phyloP scores from a whole-genome alignment of 345 rosid species.

The Sonneratia alba region DNA sequence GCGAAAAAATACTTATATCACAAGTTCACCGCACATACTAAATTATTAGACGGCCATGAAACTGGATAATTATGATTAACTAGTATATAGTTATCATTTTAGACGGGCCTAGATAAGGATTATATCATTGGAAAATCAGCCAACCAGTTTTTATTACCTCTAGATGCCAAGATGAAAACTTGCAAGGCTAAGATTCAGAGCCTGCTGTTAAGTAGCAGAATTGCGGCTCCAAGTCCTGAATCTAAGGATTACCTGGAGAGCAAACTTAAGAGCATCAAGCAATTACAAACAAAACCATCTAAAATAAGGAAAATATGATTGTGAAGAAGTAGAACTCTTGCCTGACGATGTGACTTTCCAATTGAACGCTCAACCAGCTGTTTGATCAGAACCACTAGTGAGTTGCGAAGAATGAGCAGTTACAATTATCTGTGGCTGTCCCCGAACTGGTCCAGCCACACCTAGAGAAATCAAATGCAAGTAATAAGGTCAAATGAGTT shows the following conservation, averaged over 20 bases:
- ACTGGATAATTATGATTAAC: too few species aligned
- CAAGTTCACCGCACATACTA: too few species aligned
- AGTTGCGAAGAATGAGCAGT: conserved; percentile 66
- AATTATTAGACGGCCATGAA: too few species aligned
- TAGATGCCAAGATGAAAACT: conserved; percentile 67
- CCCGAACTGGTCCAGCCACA: conserved; percentile 46
- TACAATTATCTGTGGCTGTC: conserved; percentile 62
- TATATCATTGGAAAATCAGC: too few species aligned
- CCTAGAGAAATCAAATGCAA: conserved; percentile 24
- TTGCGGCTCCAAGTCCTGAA: conserved; percentile 77
- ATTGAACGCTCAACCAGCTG: conserved; percentile 68
- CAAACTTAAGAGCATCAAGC: neutral
- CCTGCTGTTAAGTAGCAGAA: conserved; percentile 77
- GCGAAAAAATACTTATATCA: too few species aligned
- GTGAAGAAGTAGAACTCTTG: conserved; percentile 1
- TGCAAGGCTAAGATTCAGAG: conserved; percentile 82
- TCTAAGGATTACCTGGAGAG: conserved; percentile 55
- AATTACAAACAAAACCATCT: neutral
- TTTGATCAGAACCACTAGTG: conserved; percentile 80
- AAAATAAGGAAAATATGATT: neutral
- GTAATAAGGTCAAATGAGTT: neutral
- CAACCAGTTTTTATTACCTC: conserved; percentile 34
- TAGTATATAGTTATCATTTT: too few species aligned
- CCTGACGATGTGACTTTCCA: conserved; percentile 16
- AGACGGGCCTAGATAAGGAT: too few species aligned